Evolutionary conservation across 495 filamentous ascomycete genomes (phyloP).

Genomic region (Podospora pseudopauciseta): DNA sequence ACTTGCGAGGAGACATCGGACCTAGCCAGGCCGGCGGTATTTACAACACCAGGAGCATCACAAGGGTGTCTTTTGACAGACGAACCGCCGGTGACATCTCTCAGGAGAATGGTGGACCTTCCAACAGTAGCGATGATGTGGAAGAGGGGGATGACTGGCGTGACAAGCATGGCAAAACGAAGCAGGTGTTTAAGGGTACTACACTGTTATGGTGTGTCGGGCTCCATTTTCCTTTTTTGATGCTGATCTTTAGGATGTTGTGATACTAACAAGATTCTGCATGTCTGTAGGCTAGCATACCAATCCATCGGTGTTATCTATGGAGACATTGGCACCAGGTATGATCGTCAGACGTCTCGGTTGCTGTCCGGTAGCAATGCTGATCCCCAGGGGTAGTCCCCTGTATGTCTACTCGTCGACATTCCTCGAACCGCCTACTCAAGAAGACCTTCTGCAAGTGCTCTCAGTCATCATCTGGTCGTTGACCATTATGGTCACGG

Average conservation of each 20-base stretch:
- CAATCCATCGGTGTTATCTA: slow-evolving; percentile 70
- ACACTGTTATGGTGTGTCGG: slow-evolving; percentile 39
- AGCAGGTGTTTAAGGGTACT: slow-evolving; percentile 44
- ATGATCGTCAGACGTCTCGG: neutral
- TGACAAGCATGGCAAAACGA: slow-evolving; percentile 33
- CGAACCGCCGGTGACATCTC: slow-evolving; percentile 28
- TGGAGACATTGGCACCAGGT: slow-evolving; percentile 67
- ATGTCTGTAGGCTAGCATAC: slow-evolving; percentile 20
- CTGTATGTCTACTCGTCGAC: slow-evolving; percentile 72
- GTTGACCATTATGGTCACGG: slow-evolving; percentile 65
- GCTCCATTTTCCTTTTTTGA: neutral
- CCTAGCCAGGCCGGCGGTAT: slow-evolving; percentile 32
- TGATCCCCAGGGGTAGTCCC: slow-evolving; percentile 31
- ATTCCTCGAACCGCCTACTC: slow-evolving; percentile 55
- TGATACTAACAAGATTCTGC: slow-evolving; percentile 5
- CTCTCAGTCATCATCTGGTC: slow-evolving; percentile 73
- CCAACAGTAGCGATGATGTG: slow-evolving; percentile 21
- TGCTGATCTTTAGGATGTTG: neutral
- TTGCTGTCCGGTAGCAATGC: neutral
- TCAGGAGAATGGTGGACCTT: slow-evolving; percentile 21
- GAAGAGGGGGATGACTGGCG: slow-evolving; percentile 43
- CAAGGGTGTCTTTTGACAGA: slow-evolving; percentile 25
- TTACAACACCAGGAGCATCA: slow-evolving; percentile 38
- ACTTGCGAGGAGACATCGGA: neutral
- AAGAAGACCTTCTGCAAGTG: slow-evolving; percentile 63